phyloP scores from a whole-genome alignment of 2,329 filamentous ascomycete species.

The Pseudogymnoascus sp. region DNA sequence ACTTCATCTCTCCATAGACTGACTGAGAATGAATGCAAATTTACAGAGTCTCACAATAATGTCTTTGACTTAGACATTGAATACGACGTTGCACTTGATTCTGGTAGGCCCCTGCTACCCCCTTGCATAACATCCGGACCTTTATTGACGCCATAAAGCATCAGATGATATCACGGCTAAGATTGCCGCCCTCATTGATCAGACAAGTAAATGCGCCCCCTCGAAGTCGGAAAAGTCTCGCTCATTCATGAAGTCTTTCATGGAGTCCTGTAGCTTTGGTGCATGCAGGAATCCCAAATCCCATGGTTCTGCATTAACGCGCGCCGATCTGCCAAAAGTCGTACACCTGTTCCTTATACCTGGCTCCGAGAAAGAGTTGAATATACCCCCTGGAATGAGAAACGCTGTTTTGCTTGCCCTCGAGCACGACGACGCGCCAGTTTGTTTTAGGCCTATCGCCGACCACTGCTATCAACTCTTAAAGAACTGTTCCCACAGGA shows the following conservation, averaged over 20 bases:
- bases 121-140: background rate
- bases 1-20: background rate
- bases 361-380: slow-evolving; percentile 37
- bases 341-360: slow-evolving; percentile 34
- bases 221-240: background rate
- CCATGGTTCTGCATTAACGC: background rate
- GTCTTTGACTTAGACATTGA: background rate
- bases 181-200: background rate
- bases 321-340: slow-evolving; percentile 32
- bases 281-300: background rate
- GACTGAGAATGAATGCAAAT: background rate
- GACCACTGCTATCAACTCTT: slow-evolving; percentile 40
- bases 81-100: background rate
- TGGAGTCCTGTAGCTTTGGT: background rate
- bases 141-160: background rate
- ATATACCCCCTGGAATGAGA: slow-evolving; percentile 37
- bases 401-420: slow-evolving; percentile 31
- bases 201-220: background rate
- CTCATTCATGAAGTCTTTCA: background rate
- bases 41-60: background rate
- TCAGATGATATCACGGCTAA: background rate
- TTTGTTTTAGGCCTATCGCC: slow-evolving; percentile 34
- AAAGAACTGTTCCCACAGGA: slow-evolving; percentile 39
- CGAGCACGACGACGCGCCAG: slow-evolving; percentile 29
- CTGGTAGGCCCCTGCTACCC: background rate